Conservation (phyloP, 2,329 filamentous ascomycete species). For the Diplodia intermedia region DNA sequence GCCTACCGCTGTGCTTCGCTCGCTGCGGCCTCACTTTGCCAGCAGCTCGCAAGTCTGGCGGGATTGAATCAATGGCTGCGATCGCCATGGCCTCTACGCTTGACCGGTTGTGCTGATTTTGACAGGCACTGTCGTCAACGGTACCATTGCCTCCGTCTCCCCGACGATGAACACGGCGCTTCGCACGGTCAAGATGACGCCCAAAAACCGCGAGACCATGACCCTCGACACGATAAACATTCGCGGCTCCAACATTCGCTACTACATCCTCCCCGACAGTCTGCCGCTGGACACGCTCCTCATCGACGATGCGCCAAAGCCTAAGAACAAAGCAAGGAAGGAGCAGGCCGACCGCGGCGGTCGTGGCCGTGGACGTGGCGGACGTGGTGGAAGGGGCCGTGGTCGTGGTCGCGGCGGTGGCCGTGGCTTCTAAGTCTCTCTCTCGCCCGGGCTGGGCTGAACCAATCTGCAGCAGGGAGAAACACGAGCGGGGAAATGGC, state of each 20-base stretch:
- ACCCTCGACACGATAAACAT: constrained; percentile 95
- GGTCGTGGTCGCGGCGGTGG: constrained; percentile 54
- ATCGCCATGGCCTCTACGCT: background rate
- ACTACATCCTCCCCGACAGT: constrained; percentile 95
- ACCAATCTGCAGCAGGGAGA: background rate
- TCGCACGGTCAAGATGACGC: constrained; percentile 95
- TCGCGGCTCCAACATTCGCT: constrained; percentile 92
- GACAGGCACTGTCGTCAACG: constrained; percentile 90
- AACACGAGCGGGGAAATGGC: background rate
- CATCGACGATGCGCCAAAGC: constrained; percentile 96
- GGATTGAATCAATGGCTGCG: background rate
- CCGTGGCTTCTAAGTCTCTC: constrained; percentile 27
- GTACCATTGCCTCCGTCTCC: constrained; percentile 94
- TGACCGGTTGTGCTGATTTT: background rate
- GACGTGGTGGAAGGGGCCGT: constrained; percentile 55
- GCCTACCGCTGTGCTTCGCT: background rate
- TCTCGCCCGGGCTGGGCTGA: too few relatives aligned
- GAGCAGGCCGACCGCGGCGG: constrained; percentile 66
- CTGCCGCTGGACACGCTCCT: constrained; percentile 93
- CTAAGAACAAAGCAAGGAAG: constrained; percentile 99
- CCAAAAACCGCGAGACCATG: constrained; percentile 84
- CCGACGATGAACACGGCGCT: constrained; percentile 99
- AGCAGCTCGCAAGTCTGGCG: background rate
- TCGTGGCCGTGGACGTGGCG: constrained; percentile 58
- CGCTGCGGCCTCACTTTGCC: background rate